Base-by-base conservation (phyloP, 148 eudicot species). In the Camellia granthamiana region DNA sequence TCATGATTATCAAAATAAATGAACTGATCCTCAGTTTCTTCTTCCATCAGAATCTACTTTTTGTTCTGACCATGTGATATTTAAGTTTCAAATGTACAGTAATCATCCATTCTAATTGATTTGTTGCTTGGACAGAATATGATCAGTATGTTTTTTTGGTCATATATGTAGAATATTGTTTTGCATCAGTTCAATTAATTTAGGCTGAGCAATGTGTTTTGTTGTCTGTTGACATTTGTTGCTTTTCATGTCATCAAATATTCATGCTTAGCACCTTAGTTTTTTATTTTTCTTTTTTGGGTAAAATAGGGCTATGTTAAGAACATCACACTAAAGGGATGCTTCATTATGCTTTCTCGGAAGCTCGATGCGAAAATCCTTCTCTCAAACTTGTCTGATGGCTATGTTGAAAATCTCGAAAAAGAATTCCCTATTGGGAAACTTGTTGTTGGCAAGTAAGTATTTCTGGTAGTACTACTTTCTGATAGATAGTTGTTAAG, bases 341-440 rank as follows among this genome's bases (percentile, higher is more conserved):
- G 98, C 85, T 95, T 95, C 82, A 81, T 95, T 64, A 84, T 89
- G 90, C 92, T 95, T 79, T 93, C 98, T 70, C 88, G 95, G 74
- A 85, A 85, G 74, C 70, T 95, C 55, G 99, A 95, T 81, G 99
- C 97, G 14, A 95, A 83, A 82, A 88, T 95, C 56, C 85, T 91
- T 79, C 79, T 95, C 38, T 72, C 88, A 12, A 93, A 95, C 88
- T 91, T 95, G 91, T 90, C 99, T 51, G 97, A 95, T 42, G 87
- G 88, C 67, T 95, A 78, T 86, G 83, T 92, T 58, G 80, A 88
- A 85, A 92, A 89, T 74, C 97, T 91, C 59, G 90, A 86, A 71
- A 88, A 86, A 65, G 97, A 95, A 76, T 95, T 95, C 72, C 94
- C 99, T 14, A 66, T 93, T 67, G 99, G 99, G 72, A 92, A 88